phyloP scores from a whole-genome alignment of 108 stramenopile genomes.

The Cyclotella cryptica region DNA sequence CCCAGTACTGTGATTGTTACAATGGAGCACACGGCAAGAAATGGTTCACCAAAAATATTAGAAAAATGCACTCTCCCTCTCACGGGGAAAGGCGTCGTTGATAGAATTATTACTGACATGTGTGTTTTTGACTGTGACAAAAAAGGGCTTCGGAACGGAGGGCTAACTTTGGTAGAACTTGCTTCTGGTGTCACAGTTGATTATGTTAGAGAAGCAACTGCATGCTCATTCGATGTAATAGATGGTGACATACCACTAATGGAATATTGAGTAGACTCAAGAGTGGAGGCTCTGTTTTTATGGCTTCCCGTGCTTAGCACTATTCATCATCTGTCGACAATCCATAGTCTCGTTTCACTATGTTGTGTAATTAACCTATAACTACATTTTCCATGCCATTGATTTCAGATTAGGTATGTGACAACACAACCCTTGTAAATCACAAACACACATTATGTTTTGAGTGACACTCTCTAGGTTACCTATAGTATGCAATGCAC shows the following conservation, averaged over 20 bases:
- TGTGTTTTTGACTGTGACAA: slow-evolving; percentile 88
- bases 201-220: slow-evolving; percentile 71
- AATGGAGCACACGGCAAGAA: slow-evolving; percentile 94
- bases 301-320: too few species aligned
- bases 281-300: not conserved
- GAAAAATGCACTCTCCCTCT: slow-evolving; percentile 86
- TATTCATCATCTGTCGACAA: too few species aligned
- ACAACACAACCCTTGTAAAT: too few species aligned
- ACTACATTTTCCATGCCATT: too few species aligned
- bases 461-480: too few species aligned
- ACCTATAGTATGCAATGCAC: too few species aligned
- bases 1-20: slow-evolving; percentile 90
- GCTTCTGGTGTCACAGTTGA: slow-evolving; percentile 75
- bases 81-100: slow-evolving; percentile 89
- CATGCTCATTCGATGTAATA: slow-evolving; percentile 55
- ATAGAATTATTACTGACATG: slow-evolving; percentile 94
- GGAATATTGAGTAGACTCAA: slow-evolving; percentile 19
- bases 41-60: slow-evolving; percentile 89
- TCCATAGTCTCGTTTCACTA: too few species aligned
- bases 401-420: too few species aligned
- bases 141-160: slow-evolving; percentile 57
- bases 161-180: slow-evolving; percentile 78
- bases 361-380: too few species aligned
- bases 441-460: too few species aligned
- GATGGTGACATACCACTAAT: slow-evolving; percentile 52